Conservation (phyloP, 108 stramenopile species). For the Discostella pseudostelligera region DNA sequence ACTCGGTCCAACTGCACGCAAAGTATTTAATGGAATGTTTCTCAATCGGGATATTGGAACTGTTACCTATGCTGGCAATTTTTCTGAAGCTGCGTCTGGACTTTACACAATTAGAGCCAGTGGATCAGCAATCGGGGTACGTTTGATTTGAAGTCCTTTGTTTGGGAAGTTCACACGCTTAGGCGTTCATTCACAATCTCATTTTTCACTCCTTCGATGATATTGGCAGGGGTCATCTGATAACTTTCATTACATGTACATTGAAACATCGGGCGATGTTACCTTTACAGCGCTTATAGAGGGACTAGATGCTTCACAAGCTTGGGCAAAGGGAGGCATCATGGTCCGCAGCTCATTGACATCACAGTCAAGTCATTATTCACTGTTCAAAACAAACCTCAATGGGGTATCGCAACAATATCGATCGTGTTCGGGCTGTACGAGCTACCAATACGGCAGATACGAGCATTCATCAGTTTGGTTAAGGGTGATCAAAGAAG, state of each 20-base stretch:
- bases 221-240: conserved; percentile 11
- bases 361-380: conserved; percentile 16
- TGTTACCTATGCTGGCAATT: conserved; percentile 7
- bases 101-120: conserved; percentile 20
- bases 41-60: conserved; percentile 12
- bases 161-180: no score
- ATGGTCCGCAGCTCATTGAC: conserved; percentile 27
- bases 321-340: conserved; percentile 40
- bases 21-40: conserved; percentile 12
- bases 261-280: conserved; percentile 42
- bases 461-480: conserved; percentile 17
- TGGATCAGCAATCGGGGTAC: conserved; percentile 24
- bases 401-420: conserved; percentile 24
- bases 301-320: conserved; percentile 3
- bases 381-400: conserved; percentile 5
- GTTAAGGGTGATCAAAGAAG: conserved; percentile 34
- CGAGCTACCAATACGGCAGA: conserved; percentile 1
- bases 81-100: conserved; percentile 10
- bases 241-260: conserved; percentile 40
- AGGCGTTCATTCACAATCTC: background rate
- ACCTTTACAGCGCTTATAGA: conserved; percentile 27
- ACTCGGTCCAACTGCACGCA: conserved; percentile 2
- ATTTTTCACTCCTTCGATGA: background rate
- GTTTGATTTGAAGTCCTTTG: background rate
- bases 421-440: conserved; percentile 19